Evolutionary conservation across 495 filamentous ascomycete species (phyloP), one percentile per base, ranked within the genome.

Genomic region (Penicillium cosmopolitanum): DNA sequence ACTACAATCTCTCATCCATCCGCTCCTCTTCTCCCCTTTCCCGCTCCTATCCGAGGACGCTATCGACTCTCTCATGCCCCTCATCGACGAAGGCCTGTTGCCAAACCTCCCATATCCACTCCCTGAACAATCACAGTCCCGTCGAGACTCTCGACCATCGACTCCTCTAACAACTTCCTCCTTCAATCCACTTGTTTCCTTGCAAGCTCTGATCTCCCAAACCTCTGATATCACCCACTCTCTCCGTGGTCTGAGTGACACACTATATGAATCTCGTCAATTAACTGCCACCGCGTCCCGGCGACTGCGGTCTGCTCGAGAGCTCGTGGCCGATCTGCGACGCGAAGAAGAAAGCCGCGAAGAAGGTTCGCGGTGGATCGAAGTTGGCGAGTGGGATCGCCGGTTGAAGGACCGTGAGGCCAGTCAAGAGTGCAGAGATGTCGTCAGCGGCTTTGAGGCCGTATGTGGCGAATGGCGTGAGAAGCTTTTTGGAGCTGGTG

Each of bases 181-280:
- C 51, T 56, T 71, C n/a, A 70, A 79, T 53, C 76, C 79, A 1
- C 78, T 92, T 71, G 66, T 74, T 23, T 77, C 80, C 31, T 70
- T 87, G n/a, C 80, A 86, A 55, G 72, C 78, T 35, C 77, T 80
- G 5, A 75, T 81, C 58, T 73, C 80, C 2, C 80, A 79, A 67
- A 96, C 92, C 0, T 74, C 86, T 23, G 91, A 95, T 43, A 82
- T 97, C 15, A 85, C 91, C 33, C 81, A 87, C 54, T 88, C 91
- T 2, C 87, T 98, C 46, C 89, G 89, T 58, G 85, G 89, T 63
- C 81, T 98, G 7, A 89, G 89, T n/a, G 95, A 98, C 70, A 92
- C 90, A 0, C 80, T 98, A 19, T 93, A 98, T 73, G 96, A 97
- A 87, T 89, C 86, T n/a, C 85, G 91, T 4, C 95, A 98, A 69